These are phyloP conservation scores for Clausena lansium DNA, from an alignment of 345 rosid species.

Conservation along the genomic window DNA sequence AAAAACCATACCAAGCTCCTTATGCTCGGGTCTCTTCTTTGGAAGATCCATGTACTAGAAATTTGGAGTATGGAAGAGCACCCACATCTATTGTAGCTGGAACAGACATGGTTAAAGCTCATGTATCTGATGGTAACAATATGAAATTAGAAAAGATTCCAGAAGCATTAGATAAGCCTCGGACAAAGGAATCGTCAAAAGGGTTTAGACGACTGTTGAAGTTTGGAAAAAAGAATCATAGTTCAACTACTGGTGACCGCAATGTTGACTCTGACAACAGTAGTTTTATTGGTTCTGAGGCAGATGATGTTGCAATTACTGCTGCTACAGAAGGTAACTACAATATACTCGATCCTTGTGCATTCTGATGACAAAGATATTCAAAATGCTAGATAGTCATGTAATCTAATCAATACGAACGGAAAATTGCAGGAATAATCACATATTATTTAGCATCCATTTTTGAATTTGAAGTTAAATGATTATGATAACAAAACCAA, in stretches of 20 bases:
- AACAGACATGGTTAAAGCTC: slow-evolving; percentile 43
- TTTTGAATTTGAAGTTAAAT: not conserved
- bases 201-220: slow-evolving; percentile 70
- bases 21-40: slow-evolving; percentile 75
- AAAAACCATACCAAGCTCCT: slow-evolving; percentile 68
- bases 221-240: slow-evolving; percentile 69
- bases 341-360: slow-evolving; percentile 9
- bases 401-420: not conserved
- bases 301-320: slow-evolving; percentile 30
- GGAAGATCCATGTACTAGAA: slow-evolving; percentile 58
- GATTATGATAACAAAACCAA: not conserved
- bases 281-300: slow-evolving; percentile 30
- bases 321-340: slow-evolving; percentile 50
- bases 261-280: slow-evolving; percentile 32
- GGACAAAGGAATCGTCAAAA: slow-evolving; percentile 60
- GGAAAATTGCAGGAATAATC: not conserved
- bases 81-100: slow-evolving; percentile 33
- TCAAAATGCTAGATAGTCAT: not conserved
- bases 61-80: slow-evolving; percentile 56
- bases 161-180: slow-evolving; percentile 57
- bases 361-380: not conserved
- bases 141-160: slow-evolving; percentile 55
- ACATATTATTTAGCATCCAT: not conserved
- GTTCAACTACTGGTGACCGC: slow-evolving; percentile 46
- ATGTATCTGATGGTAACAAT: slow-evolving; percentile 36